Evolutionary conservation across 257 asterid genomes (phyloP).

Genomic region (Salvia hispanica): DNA sequence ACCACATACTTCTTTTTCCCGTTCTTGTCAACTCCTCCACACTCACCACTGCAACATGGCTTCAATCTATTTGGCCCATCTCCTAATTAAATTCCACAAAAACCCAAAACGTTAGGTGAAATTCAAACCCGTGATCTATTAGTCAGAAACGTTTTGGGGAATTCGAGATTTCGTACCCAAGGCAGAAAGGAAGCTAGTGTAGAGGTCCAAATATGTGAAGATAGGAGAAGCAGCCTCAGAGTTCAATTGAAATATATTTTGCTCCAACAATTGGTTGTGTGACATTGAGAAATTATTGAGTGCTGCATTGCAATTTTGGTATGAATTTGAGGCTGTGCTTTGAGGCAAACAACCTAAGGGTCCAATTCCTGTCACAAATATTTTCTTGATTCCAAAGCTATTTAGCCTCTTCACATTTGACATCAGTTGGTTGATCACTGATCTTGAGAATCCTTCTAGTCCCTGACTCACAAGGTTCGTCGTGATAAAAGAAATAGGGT

Average conservation of each 20-base stretch:
- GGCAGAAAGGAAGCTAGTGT: conserved; percentile 52
- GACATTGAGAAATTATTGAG: conserved; percentile 44
- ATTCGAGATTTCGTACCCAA: conserved; percentile 23
- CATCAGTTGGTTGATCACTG: conserved; percentile 48
- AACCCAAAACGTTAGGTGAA: too few relatives aligned
- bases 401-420: conserved; percentile 49
- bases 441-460: conserved; percentile 36
- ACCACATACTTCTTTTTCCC: conserved; percentile 47
- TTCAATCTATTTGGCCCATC: conserved; percentile 36
- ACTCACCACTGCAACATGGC: conserved; percentile 71
- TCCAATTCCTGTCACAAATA: conserved; percentile 48
- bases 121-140: too few relatives aligned
- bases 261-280: conserved; percentile 53
- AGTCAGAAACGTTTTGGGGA: too few relatives aligned
- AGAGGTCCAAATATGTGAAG: conserved; percentile 55
- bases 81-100: conserved; percentile 25
- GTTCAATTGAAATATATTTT: conserved; percentile 46
- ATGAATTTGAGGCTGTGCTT: conserved; percentile 31
- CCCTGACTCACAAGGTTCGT: conserved; percentile 34
- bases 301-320: conserved; percentile 41
- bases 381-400: conserved; percentile 51
- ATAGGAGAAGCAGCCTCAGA: conserved; percentile 37
- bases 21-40: conserved; percentile 47
- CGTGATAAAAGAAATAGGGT: too few relatives aligned
- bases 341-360: conserved; percentile 68